Evolutionary conservation across 805 yeast species (phyloP).

Genomic region (Myxozyma vanderwaltii): DNA sequence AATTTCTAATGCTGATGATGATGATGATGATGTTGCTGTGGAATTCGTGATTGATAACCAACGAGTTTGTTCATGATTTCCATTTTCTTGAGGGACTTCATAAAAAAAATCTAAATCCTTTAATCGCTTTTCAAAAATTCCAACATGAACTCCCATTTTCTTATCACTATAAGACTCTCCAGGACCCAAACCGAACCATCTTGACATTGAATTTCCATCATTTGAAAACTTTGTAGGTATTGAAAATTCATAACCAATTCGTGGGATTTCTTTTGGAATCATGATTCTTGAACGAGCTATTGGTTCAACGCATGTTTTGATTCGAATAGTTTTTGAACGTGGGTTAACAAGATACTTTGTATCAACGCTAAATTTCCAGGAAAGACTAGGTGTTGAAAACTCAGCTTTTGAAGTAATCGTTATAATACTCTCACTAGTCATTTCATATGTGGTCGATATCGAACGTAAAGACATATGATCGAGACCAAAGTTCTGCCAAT

Average conservation of each 20-base stretch:
- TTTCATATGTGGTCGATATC: not conserved
- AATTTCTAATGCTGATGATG: not conserved
- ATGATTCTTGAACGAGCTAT: conserved; percentile 28
- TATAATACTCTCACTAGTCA: not conserved
- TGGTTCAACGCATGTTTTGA: conserved; percentile 5
- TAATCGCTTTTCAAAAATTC: conserved; percentile 33
- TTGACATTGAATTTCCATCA: conserved; percentile 20
- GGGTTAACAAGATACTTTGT: conserved; percentile 20
- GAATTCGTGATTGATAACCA: conserved; percentile 37
- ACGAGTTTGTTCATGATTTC: conserved; percentile 43
- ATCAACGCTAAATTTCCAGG: conserved; percentile 39
- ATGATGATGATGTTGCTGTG: too few species aligned
- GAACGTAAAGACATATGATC: conserved; percentile 32
- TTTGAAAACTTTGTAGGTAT: conserved; percentile 34
- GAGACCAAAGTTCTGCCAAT: conserved; percentile 41
- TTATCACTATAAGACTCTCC: conserved; percentile 45
- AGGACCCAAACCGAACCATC: conserved; percentile 46
- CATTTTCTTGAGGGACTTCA: conserved; percentile 46
- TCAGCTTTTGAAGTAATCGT: conserved; percentile 30
- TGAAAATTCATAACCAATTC: conserved; percentile 44
- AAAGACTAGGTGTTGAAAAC: conserved; percentile 38
- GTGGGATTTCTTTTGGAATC: conserved; percentile 41
- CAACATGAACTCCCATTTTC: conserved; percentile 39
- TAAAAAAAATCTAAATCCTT: conserved; percentile 38
- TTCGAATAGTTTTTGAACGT: not conserved